Conservation (phyloP, 768 basidiomycete species). For the Tephrocybe sp. region DNA sequence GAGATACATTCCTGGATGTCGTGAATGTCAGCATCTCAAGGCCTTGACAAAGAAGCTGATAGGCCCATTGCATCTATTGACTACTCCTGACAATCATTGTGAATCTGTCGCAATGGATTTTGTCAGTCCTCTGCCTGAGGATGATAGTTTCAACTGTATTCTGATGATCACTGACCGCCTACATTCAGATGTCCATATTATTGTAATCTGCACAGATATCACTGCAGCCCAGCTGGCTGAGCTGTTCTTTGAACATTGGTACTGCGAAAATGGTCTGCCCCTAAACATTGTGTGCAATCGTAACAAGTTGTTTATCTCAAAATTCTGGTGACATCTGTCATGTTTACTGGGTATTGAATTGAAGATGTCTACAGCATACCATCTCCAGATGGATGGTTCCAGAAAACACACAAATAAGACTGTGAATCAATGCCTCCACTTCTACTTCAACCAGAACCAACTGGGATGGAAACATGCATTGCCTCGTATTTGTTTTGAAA, state of each 20-base stretch:
- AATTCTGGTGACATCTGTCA: slow-evolving; percentile 26
- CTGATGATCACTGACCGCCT: slow-evolving; percentile 24
- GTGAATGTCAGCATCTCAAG: slow-evolving; percentile 26
- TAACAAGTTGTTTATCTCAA: slow-evolving; percentile 25
- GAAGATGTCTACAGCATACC: slow-evolving; percentile 29
- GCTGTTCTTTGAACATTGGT: slow-evolving; percentile 28
- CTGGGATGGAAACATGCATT: slow-evolving; percentile 25
- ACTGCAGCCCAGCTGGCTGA: slow-evolving; percentile 18
- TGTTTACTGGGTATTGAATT: slow-evolving; percentile 21
- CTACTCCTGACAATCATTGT: slow-evolving; percentile 22
- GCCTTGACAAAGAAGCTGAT: slow-evolving; percentile 11
- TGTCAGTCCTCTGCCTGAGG: slow-evolving; percentile 26
- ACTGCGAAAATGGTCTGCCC: slow-evolving; percentile 33
- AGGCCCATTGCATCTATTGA: slow-evolving; percentile 23
- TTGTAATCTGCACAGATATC: slow-evolving; percentile 4
- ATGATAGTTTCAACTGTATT: slow-evolving; percentile 24
- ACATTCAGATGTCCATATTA: slow-evolving; percentile 20
- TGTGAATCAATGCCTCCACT: slow-evolving; percentile 21
- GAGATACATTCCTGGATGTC: slow-evolving; percentile 8
- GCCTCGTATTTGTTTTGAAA: slow-evolving; percentile 21
- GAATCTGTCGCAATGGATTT: slow-evolving; percentile 27
- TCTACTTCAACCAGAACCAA: slow-evolving; percentile 25
- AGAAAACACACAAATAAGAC: slow-evolving; percentile 27
- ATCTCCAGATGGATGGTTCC: slow-evolving; percentile 32
- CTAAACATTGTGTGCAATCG: slow-evolving; percentile 6